A percentile compares a stretch with the other conserved stretches of the same genome.
Conservation (phyloP, 2,329 filamentous ascomycete species). For the Fonsecaea pedrosoi region DNA sequence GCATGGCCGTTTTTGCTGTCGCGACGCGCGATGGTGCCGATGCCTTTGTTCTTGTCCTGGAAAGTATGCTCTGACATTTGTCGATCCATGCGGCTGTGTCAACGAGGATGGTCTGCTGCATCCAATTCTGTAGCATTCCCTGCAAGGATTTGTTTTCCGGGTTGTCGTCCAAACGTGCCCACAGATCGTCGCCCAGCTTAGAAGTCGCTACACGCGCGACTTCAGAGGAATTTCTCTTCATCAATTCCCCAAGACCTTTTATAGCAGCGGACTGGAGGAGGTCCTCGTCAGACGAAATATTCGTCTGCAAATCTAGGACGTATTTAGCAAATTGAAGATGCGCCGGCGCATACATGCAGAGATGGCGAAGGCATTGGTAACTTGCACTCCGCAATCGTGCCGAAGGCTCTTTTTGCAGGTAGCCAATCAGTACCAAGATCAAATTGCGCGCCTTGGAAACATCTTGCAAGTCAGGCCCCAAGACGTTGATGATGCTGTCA, state of each 20-base stretch:
- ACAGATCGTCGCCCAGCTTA: slow-evolving; percentile 87
- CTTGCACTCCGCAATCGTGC: slow-evolving; percentile 75
- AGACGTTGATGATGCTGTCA: slow-evolving; percentile 94
- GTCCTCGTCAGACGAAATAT: slow-evolving; percentile 72
- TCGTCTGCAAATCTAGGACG: slow-evolving; percentile 78
- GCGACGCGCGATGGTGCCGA: slow-evolving; percentile 45
- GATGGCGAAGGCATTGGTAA: slow-evolving; percentile 83
- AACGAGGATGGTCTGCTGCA: slow-evolving; percentile 82
- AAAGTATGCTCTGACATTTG: slow-evolving; percentile 84
- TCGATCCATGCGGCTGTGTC: slow-evolving; percentile 87
- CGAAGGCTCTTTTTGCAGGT: slow-evolving; percentile 79
- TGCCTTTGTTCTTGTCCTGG: slow-evolving; percentile 78
- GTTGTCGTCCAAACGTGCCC: slow-evolving; percentile 81
- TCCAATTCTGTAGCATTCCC: slow-evolving; percentile 90
- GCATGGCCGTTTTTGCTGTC: slow-evolving; percentile 54
- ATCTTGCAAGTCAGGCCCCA: slow-evolving; percentile 94
- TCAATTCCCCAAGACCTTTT: slow-evolving; percentile 88
- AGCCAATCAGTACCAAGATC: slow-evolving; percentile 81
- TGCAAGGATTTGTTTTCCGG: slow-evolving; percentile 80
- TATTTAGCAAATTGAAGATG: slow-evolving; percentile 85
- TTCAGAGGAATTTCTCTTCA: slow-evolving; percentile 87
- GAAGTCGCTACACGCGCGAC: slow-evolving; percentile 77
- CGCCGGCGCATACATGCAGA: slow-evolving; percentile 88
- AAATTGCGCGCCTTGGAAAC: slow-evolving; percentile 89
- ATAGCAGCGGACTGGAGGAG: slow-evolving; percentile 80